Evolutionary conservation across 2,329 filamentous ascomycete genomes (phyloP).

Genomic region (Lithohypha guttulata): DNA sequence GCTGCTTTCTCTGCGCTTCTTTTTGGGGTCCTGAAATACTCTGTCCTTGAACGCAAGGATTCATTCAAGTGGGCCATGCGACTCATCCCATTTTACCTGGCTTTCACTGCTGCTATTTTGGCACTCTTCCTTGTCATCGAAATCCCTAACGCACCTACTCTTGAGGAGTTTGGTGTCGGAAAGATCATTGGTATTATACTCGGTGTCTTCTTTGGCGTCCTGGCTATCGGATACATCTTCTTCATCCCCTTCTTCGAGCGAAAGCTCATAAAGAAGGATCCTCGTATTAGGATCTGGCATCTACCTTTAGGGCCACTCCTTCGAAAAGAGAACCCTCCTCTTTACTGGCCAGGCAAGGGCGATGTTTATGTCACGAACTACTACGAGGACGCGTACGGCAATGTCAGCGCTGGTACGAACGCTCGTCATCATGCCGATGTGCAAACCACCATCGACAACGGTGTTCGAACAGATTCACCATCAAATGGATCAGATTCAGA

Average conservation of each 20-base stretch:
- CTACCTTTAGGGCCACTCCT: conserved; percentile 32
- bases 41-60: conserved; percentile 40
- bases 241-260: conserved; percentile 30
- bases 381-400: conserved; percentile 14
- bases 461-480: background rate
- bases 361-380: conserved; percentile 22
- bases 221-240: conserved; percentile 26
- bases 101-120: conserved; percentile 38
- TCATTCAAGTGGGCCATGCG: conserved; percentile 41
- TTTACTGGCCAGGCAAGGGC: conserved; percentile 32
- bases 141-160: conserved; percentile 25
- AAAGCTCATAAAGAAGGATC: conserved; percentile 26
- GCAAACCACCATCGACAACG: background rate
- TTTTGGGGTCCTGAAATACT: conserved; percentile 40
- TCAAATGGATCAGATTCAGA: background rate
- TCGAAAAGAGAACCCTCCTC: conserved; percentile 28
- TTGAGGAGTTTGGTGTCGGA: conserved; percentile 25
- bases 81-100: conserved; percentile 40
- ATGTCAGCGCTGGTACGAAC: conserved; percentile 9
- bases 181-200: conserved; percentile 25
- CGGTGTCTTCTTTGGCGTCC: conserved; percentile 26
- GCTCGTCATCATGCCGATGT: background rate
- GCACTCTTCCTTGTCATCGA: conserved; percentile 50
- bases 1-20: conserved; percentile 39
- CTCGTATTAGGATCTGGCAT: conserved; percentile 26